Evolutionary conservation across 495 filamentous ascomycete species (phyloP).

Genomic region (Neurospora sp.): DNA sequence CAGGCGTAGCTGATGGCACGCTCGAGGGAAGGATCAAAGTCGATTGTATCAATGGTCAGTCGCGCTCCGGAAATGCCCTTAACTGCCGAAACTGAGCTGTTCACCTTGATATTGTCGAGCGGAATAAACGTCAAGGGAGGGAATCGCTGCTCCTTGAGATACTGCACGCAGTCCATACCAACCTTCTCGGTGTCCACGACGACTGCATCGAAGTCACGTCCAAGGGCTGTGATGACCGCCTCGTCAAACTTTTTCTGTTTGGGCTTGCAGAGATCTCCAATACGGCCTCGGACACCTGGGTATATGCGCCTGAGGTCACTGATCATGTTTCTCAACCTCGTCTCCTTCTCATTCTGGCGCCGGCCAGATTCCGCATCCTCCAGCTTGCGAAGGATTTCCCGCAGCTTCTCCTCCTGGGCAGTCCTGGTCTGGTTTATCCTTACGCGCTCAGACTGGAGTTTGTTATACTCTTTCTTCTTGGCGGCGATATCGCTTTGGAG

Average conservation of each 20-base stretch:
- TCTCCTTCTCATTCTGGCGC: conserved; percentile 74
- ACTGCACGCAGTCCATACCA: conserved; percentile 87
- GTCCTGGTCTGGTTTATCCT: conserved; percentile 67
- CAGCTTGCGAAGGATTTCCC: conserved; percentile 66
- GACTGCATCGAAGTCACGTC: conserved; percentile 85
- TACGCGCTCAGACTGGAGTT: conserved; percentile 72
- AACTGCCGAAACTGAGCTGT: conserved; percentile 73
- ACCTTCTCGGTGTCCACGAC: conserved; percentile 96
- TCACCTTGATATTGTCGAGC: conserved; percentile 92
- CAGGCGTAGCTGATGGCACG: conserved; percentile 91
- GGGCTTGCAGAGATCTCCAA: conserved; percentile 87
- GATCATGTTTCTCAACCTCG: conserved; percentile 65
- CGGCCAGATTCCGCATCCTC: conserved; percentile 72
- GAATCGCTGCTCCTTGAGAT: conserved; percentile 78
- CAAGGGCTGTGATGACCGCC: conserved; percentile 84
- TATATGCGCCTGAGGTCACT: conserved; percentile 82
- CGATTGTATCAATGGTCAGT: conserved; percentile 90
- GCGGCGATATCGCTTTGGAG: conserved; percentile 66
- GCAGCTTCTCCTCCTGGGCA: conserved; percentile 84
- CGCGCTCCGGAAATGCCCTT: conserved; percentile 81
- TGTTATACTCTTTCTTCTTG: conserved; percentile 87
- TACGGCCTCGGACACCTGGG: conserved; percentile 79
- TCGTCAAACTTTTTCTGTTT: conserved; percentile 94
- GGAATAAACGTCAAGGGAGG: conserved; percentile 88
- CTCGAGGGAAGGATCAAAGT: conserved; percentile 79